Conservation (phyloP, 176 grass and related monocot genomes). For the Urochloa ruziziensis region DNA sequence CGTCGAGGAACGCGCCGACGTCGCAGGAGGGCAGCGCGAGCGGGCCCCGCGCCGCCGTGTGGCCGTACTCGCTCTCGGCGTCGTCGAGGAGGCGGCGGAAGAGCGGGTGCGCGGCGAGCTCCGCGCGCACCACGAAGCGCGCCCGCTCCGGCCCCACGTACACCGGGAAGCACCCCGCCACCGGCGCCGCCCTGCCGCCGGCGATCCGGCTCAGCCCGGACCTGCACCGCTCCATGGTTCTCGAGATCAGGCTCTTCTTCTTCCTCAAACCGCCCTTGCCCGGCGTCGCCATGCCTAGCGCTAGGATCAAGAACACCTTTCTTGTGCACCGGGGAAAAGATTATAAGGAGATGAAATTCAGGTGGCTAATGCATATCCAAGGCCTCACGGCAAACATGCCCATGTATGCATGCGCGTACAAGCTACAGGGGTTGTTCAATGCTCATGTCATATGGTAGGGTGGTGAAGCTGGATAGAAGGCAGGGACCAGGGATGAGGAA, state of each 20-base stretch:
- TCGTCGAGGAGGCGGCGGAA: conserved; percentile 67
- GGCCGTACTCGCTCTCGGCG: conserved; percentile 67
- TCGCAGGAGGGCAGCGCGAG: conserved; percentile 71
- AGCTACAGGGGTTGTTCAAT: no score
- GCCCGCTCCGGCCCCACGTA: conserved; percentile 65
- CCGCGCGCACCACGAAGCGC: conserved; percentile 62
- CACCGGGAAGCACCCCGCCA: conserved; percentile 77
- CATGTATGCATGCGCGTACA: neutral
- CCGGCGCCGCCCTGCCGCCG: neutral
- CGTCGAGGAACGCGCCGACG: conserved; percentile 59
- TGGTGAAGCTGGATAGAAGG: neutral
- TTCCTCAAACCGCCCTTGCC: conserved; percentile 29
- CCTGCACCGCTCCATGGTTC: conserved; percentile 53
- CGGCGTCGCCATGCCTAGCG: conserved; percentile 8
- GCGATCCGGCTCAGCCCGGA: conserved; percentile 33
- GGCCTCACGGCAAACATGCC: neutral
- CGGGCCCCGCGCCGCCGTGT: conserved; percentile 48
- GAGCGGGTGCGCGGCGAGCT: conserved; percentile 59
- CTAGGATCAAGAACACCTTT: neutral
- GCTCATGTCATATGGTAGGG: no score
- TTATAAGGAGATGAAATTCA: neutral
- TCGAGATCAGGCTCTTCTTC: conserved; percentile 49
- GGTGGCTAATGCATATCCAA: neutral
- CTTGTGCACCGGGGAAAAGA: neutral
- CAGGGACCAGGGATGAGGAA: neutral